Base-by-base conservation (phyloP, 116 monocot genomes). In the Papilionanthe hybrid region DNA sequence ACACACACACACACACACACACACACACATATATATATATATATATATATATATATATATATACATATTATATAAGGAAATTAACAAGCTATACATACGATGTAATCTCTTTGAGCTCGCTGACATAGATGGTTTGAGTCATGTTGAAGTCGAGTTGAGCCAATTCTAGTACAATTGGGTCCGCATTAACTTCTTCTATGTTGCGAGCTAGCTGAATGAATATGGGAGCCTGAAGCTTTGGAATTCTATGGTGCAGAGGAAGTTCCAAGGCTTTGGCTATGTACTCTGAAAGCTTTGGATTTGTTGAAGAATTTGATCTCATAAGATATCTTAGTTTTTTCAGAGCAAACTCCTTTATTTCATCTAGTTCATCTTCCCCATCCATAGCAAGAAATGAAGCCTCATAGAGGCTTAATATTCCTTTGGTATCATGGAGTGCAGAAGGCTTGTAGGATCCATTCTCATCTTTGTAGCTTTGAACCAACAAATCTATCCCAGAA, bases 61-160 rank as follows among this genome's bases (percentile, higher is more conserved):
- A 45, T 45, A 45, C 10, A 45, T 45, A 43, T 43, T 43, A 58
- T 75, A 13, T 60, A 44, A 2, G 44, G 1, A 45, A 45, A 45
- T 7, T 8, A 45, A 45, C 45, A 45, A 10, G 10, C 45, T 45
- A 45, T 45, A 45, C 45, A 45, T 45, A 45, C 45, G 45, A 45
- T 45, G 10, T 12, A 50, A 81, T 12, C 55, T 74, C 60, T 45
- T 81, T 81, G 55, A 80, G 80, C 42, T 80, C 80, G 5, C 5
- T 57, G n/a, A 23, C 56, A n/a, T 80, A 57, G 4, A 28, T 25
- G 27, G 55, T 81, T 45, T 81, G 81, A 27, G 75, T 57, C 60
- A 41, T 19, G 45, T 81, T 81, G 44, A 58, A 81, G 42, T 81
- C 75, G 15, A 81, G 23, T 75, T 75, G 60, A 28, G 81, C 81